Percentiles rank a stretch among this genome's conserved stretches.
These are phyloP conservation scores for Agarophyton chilense DNA, from an alignment of 23 red algal species.

Conservation along the genomic window DNA sequence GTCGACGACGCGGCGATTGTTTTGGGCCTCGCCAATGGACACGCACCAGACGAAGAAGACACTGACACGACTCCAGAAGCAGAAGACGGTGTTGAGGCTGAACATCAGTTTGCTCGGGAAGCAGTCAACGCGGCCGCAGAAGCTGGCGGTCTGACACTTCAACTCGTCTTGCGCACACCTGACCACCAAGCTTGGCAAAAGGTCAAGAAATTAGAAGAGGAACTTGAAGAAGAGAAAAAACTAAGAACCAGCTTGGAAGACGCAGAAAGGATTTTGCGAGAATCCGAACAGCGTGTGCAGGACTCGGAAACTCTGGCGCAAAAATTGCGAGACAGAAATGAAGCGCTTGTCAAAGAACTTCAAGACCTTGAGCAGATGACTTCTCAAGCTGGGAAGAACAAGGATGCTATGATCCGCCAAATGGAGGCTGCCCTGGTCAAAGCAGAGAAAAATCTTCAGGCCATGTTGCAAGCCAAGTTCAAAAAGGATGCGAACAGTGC, in stretches of 20 bases:
- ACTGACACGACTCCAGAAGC: background rate
- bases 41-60: conserved; percentile 32
- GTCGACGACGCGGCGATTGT: conserved; percentile 70
- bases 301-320: background rate
- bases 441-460: conserved; percentile 66
- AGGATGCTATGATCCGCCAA: conserved; percentile 79
- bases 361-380: conserved; percentile 57
- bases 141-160: conserved; percentile 28
- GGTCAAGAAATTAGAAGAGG: conserved; percentile 7
- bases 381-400: conserved; percentile 46
- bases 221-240: conserved; percentile 22
- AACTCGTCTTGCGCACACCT: conserved; percentile 39
- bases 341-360: conserved; percentile 55
- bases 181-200: conserved; percentile 37
- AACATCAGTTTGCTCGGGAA: conserved; percentile 29
- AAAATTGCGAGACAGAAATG: conserved; percentile 36
- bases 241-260: conserved; percentile 18
- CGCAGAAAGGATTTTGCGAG: conserved; percentile 10
- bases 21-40: conserved; percentile 28
- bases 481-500: background rate
- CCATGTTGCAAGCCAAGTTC: conserved; percentile 8
- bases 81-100: conserved; percentile 22
- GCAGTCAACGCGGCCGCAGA: conserved; percentile 46
- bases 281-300: conserved; percentile 26
- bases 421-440: conserved; percentile 68